Conservation (phyloP, 2,329 filamentous ascomycete genomes). For the Orbilia javanica region DNA sequence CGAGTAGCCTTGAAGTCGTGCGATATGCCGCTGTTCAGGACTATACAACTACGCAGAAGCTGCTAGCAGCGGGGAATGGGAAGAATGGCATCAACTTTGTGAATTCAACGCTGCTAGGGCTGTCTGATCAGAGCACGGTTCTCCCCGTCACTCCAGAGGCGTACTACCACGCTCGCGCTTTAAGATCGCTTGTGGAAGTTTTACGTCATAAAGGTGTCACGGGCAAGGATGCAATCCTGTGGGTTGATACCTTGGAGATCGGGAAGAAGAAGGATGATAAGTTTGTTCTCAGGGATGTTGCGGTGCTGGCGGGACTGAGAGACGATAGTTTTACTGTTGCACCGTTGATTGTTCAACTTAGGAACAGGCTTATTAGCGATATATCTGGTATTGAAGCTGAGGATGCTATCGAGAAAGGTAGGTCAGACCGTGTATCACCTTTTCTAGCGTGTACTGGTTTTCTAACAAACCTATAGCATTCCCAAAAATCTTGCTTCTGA, state of each 20-base stretch:
- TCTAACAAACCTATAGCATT: constrained; percentile 66
- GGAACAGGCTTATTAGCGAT: constrained; percentile 54
- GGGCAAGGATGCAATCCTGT: constrained; percentile 46
- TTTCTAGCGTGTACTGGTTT: background rate
- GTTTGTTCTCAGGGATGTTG: constrained; percentile 44
- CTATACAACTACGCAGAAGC: constrained; percentile 16
- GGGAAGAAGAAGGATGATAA: constrained; percentile 51
- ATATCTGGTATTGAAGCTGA: constrained; percentile 53
- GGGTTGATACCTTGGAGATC: constrained; percentile 48
- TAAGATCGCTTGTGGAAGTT: constrained; percentile 45
- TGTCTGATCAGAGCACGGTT: constrained; percentile 29
- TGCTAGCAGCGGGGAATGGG: constrained; percentile 31
- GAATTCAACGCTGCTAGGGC: constrained; percentile 44
- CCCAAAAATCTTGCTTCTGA: constrained; percentile 70
- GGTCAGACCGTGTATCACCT: background rate
- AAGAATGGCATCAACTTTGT: constrained; percentile 44
- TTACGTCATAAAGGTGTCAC: constrained; percentile 48
- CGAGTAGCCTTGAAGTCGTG: constrained; percentile 21
- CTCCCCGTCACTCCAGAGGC: constrained; percentile 46
- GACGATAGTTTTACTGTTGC: constrained; percentile 43
- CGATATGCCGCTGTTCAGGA: constrained; percentile 37
- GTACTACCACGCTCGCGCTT: constrained; percentile 50
- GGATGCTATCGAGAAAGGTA: constrained; percentile 52
- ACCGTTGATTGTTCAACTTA: constrained; percentile 38
- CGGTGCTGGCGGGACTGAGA: constrained; percentile 44